Percentiles rank a stretch among this genome's conserved stretches.
Conservation (phyloP, 306 rosid species). For the Hippophae tibetana region DNA sequence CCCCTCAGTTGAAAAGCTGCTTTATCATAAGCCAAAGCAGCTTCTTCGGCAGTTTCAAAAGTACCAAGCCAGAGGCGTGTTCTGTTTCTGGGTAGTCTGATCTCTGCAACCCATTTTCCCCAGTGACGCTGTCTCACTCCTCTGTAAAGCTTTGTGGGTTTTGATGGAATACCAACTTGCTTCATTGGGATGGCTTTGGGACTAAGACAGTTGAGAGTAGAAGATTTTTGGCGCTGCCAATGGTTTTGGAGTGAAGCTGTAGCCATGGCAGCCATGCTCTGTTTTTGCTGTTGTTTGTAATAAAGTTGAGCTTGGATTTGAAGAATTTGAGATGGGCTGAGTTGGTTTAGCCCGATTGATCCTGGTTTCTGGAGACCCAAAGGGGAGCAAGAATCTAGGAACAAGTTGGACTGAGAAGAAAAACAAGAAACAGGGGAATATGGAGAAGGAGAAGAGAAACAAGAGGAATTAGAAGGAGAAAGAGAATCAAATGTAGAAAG, state of each 20-base stretch:
- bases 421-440: conserved; percentile 1
- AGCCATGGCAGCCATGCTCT: conserved; percentile 13
- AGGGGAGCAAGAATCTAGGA: no score
- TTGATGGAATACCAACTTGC: conserved; percentile 27
- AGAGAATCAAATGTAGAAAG: conserved; percentile 16
- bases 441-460: conserved; percentile 1
- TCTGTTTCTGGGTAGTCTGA: conserved; percentile 80
- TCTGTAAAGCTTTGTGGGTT: conserved; percentile 58
- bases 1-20: conserved; percentile 90
- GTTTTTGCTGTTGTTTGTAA: conserved; percentile 17
- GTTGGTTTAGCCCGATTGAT: no score
- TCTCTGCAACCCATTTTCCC: conserved; percentile 99
- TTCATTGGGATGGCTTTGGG: conserved; percentile 65
- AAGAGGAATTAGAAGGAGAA: conserved; percentile 12
- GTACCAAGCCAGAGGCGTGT: conserved; percentile 97
- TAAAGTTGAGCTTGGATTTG: conserved; percentile 16
- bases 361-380: no score
- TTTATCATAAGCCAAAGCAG: conserved; percentile 79
- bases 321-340: no score
- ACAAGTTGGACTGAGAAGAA: no score
- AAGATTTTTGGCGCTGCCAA: background rate
- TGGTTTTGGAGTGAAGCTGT: conserved; percentile 21
- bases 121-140: conserved; percentile 93
- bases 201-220: conserved; percentile 15
- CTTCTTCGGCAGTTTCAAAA: conserved; percentile 85